Evolutionary conservation across 1,284 basidiomycete genomes (phyloP).

Genomic region (Heterobasidion parviporum): DNA sequence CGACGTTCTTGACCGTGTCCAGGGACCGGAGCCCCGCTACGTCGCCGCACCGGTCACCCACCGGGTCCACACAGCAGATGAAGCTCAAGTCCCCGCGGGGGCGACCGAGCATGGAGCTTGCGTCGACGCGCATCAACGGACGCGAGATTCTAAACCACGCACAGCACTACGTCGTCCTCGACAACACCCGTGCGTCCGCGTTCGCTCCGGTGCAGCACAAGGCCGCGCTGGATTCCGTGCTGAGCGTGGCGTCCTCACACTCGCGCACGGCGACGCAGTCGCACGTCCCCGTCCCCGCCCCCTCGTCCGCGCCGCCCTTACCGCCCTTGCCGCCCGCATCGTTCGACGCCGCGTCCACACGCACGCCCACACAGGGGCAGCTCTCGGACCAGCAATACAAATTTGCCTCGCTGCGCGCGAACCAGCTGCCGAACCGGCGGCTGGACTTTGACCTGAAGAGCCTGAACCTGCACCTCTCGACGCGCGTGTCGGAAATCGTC

Average conservation of each 20-base stretch:
- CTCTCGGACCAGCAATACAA: constrained; percentile 10
- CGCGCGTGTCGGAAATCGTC: constrained; percentile 50
- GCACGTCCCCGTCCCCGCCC: neutral
- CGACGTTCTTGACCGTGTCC: neutral
- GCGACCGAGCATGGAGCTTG: neutral
- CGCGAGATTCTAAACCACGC: constrained; percentile 10
- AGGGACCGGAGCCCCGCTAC: too few species aligned
- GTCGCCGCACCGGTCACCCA: neutral
- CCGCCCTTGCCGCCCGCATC: too few species aligned
- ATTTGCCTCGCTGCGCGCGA: constrained; percentile 11
- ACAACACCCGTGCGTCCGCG: constrained; percentile 7
- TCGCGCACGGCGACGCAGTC: neutral
- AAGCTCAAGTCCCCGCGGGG: neutral
- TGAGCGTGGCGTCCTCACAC: neutral
- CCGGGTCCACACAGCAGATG: neutral
- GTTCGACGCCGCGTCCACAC: too few species aligned
- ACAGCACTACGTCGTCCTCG: constrained; percentile 15
- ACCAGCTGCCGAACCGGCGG: constrained; percentile 39
- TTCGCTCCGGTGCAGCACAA: constrained; percentile 5
- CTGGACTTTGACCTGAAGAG: constrained; percentile 46
- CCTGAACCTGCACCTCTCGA: constrained; percentile 49
- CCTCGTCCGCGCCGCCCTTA: neutral
- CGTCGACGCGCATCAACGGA: constrained; percentile 3
- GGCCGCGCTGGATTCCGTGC: neutral
- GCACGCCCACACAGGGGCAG: neutral